Conservation (phyloP, 495 filamentous ascomycete species). For the Cercophora sp. region DNA sequence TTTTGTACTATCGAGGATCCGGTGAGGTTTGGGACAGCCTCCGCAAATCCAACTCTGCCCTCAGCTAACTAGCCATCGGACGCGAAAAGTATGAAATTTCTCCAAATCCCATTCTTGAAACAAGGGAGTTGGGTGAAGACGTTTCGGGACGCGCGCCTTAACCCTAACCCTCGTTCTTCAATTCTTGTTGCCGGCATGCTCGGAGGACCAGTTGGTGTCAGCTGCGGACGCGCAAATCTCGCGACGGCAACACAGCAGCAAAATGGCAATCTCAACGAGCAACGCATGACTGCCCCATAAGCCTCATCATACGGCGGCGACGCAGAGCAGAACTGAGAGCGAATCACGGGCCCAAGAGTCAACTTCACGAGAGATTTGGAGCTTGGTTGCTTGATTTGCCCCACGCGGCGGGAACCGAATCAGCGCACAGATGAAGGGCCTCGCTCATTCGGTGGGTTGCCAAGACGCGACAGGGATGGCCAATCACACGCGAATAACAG, state of each 20-base stretch:
- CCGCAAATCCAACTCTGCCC: too few relatives aligned
- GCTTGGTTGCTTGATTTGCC: slow-evolving; percentile 8
- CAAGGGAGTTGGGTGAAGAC: too few relatives aligned
- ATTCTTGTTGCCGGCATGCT: too few relatives aligned
- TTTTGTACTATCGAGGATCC: background rate
- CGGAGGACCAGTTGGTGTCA: too few relatives aligned
- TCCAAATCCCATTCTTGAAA: too few relatives aligned
- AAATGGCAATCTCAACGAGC: too few relatives aligned
- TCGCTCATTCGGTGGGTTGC: slow-evolving; percentile 12
- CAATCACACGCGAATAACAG: background rate
- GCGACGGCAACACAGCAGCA: too few relatives aligned
- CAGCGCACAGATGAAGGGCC: slow-evolving; percentile 5
- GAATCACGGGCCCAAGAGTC: background rate
- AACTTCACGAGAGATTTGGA: background rate
- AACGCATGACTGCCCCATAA: slow-evolving; percentile 2
- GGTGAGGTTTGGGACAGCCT: too few relatives aligned
- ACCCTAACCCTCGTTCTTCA: background rate
- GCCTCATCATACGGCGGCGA: background rate
- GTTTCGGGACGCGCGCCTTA: too few relatives aligned
- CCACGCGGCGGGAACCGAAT: slow-evolving; percentile 17
- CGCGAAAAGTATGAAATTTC: too few relatives aligned
- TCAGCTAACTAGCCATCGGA: too few relatives aligned
- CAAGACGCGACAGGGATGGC: background rate
- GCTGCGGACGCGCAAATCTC: too few relatives aligned
- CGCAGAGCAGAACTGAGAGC: background rate